These are phyloP conservation scores for Beauveria asiatica DNA, from an alignment of 2,329 filamentous ascomycete genomes.

Conservation along the genomic window DNA sequence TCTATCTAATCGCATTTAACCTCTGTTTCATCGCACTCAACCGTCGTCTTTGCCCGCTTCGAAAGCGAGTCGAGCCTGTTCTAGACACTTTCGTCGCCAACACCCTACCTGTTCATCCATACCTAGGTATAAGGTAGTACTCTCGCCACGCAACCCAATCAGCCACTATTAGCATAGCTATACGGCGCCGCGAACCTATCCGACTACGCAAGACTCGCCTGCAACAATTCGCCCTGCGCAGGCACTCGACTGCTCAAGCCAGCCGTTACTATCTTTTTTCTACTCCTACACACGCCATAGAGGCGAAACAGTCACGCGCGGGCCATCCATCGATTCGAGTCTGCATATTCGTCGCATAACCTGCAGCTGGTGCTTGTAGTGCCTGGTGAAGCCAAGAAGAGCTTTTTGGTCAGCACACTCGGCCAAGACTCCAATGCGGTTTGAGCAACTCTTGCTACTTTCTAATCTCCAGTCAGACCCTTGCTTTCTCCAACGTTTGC, in stretches of 20 bases:
- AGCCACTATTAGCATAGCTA: background rate
- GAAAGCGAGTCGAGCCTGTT: background rate
- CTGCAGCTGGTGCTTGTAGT: background rate
- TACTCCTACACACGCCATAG: background rate
- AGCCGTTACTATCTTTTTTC: background rate
- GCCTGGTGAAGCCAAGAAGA: background rate
- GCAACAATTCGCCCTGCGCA: background rate
- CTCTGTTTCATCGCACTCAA: background rate
- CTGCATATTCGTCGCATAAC: background rate
- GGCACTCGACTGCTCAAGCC: background rate
- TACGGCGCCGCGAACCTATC: background rate
- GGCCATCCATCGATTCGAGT: background rate
- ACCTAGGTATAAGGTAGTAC: too few species aligned
- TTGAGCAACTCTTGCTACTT: background rate
- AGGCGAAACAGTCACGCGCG: background rate
- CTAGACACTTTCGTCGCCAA: background rate
- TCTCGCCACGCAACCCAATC: background rate
- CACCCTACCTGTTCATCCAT: background rate
- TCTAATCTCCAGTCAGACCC: background rate
- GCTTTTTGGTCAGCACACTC: background rate
- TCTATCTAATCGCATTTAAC: background rate
- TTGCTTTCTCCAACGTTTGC: background rate
- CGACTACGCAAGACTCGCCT: background rate
- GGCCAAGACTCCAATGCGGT: background rate
- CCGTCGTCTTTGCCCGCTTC: background rate